phyloP scores from a whole-genome alignment of 495 filamentous ascomycete species.

The Tuber borchii region DNA sequence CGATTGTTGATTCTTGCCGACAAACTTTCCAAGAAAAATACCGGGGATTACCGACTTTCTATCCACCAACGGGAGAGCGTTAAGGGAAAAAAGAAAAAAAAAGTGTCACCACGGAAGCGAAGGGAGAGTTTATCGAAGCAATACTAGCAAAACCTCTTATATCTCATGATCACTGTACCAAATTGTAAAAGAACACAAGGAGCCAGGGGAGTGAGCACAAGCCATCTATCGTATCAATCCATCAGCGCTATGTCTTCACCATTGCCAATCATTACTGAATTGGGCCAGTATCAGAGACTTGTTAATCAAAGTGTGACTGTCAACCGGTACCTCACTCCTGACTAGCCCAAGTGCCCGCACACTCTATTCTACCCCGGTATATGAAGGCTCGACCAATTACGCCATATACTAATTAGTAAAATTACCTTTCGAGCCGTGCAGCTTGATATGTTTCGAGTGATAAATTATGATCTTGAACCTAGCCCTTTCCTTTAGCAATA shows the following conservation, averaged over 20 bases:
- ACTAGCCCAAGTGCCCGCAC: no score
- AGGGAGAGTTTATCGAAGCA: no score
- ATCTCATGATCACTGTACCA: no score
- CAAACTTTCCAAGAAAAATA: neutral
- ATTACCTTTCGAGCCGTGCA: neutral
- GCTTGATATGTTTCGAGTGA: neutral
- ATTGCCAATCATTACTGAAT: neutral
- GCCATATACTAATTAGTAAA: no score
- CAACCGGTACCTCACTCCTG: neutral
- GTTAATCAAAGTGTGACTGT: neutral
- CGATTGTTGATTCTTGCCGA: neutral
- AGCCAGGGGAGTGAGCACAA: no score
- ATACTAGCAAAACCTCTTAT: no score
- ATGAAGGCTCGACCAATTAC: no score
- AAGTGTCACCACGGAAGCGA: neutral
- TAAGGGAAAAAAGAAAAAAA: neutral
- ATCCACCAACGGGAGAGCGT: neutral
- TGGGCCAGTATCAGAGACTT: neutral
- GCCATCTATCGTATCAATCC: no score
- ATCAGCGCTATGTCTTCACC: neutral
- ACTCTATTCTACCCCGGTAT: no score
- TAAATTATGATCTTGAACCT: neutral
- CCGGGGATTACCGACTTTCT: neutral
- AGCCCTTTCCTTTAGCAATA: no score
- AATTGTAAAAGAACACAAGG: no score